A percentile compares a stretch with the other conserved stretches of the same genome.
These are phyloP conservation scores for Corchorus olitorius DNA, from an alignment of 345 rosid species.

Conservation along the genomic window DNA sequence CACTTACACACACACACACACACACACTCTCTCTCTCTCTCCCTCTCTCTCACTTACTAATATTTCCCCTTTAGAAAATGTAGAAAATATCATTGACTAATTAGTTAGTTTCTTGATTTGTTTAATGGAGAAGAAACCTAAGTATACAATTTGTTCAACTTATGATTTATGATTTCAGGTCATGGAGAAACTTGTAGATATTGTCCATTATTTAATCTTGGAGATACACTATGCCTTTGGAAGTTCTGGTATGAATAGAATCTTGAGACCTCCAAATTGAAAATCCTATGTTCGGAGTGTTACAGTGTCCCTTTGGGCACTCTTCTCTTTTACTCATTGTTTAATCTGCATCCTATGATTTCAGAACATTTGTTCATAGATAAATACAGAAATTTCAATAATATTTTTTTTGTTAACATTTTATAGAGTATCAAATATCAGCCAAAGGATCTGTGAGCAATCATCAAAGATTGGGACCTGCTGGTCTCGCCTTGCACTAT, in stretches of 20 bases:
- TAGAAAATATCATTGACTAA: not conserved
- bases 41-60: not conserved
- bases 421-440: conserved; percentile 13
- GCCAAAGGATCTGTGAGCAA: conserved; percentile 33
- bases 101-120: not conserved
- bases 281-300: no score
- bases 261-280: no score
- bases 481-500: conserved; percentile 89
- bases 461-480: conserved; percentile 65
- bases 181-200: conserved; percentile 96
- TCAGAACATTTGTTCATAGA: not conserved
- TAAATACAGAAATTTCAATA: not conserved
- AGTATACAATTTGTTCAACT: not conserved
- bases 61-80: not conserved
- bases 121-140: not conserved
- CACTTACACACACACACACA: no score
- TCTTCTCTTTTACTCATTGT: no score
- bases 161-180: conserved; percentile 49
- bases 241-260: conserved; percentile 50
- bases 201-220: conserved; percentile 76
- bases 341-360: no score
- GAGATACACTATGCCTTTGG: conserved; percentile 78
- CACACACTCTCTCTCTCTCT: not conserved
- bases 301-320: no score
- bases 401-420: not conserved